A percentile compares a stretch with the other conserved stretches of the same genome.
These are phyloP conservation scores for Botrytis paeoniae DNA, from an alignment of 2,329 filamentous ascomycete species.

Conservation along the genomic window DNA sequence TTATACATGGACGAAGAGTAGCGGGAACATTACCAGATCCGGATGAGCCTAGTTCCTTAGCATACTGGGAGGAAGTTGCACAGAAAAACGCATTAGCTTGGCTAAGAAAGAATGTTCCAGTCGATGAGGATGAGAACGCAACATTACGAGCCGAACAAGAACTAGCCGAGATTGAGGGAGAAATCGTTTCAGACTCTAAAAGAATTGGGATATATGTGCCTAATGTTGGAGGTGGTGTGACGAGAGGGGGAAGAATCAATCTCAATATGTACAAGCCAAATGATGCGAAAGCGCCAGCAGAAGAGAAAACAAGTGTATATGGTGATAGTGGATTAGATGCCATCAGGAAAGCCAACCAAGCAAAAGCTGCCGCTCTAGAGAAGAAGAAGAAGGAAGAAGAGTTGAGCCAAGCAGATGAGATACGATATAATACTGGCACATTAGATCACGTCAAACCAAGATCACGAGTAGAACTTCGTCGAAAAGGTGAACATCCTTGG, in stretches of 20 bases:
- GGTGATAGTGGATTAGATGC: constrained; percentile 55
- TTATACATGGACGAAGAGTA: constrained; percentile 61
- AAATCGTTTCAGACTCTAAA: constrained; percentile 34
- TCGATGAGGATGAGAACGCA: constrained; percentile 60
- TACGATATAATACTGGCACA: constrained; percentile 32
- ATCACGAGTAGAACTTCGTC: constrained; percentile 32
- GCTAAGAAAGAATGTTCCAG: constrained; percentile 51
- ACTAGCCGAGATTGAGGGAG: constrained; percentile 50
- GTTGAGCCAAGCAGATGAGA: constrained; percentile 43
- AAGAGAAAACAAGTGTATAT: constrained; percentile 48
- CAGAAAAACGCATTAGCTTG: constrained; percentile 51
- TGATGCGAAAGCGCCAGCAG: neutral
- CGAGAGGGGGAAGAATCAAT: constrained; percentile 7
- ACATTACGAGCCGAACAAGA: constrained; percentile 62
- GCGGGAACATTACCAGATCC: constrained; percentile 63
- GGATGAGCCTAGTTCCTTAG: constrained; percentile 37
- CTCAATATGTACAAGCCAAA: constrained; percentile 7
- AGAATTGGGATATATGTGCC: constrained; percentile 34
- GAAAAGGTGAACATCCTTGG: constrained; percentile 32
- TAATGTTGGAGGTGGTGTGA: constrained; percentile 25
- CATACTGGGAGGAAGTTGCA: constrained; percentile 36
- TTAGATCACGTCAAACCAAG: constrained; percentile 26
- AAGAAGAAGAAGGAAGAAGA: constrained; percentile 41
- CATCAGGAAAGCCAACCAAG: constrained; percentile 53
- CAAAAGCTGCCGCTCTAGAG: constrained; percentile 46